Percentiles rank a stretch among this genome's conserved stretches.
Evolutionary conservation across 257 asterid species (phyloP).

Genomic region (Solanum piurae): DNA sequence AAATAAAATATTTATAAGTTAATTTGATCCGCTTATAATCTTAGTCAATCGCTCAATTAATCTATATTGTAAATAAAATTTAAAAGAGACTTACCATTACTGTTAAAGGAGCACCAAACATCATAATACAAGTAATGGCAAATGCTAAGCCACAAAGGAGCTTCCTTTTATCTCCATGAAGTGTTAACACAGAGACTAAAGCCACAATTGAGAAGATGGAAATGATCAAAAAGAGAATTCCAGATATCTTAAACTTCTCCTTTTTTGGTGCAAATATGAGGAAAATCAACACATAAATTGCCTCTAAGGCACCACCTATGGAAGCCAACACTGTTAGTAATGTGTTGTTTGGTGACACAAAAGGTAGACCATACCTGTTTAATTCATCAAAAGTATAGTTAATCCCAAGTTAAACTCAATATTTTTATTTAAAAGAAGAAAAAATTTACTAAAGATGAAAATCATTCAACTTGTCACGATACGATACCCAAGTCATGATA

Average conservation of each 20-base stretch:
- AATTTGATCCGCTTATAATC: background rate
- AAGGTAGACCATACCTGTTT: conserved; percentile 69
- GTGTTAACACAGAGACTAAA: conserved; percentile 33
- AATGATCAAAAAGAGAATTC: conserved; percentile 29
- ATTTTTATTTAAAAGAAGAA: background rate
- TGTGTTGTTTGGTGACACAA: conserved; percentile 48
- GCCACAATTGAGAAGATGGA: conserved; percentile 42
- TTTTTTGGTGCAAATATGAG: conserved; percentile 48
- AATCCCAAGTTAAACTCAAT: background rate
- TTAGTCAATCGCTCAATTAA: background rate
- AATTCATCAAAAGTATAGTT: background rate
- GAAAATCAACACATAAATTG: conserved; percentile 43
- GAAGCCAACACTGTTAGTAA: conserved; percentile 47
- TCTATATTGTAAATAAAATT: background rate
- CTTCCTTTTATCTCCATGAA: conserved; percentile 27
- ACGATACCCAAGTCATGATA: rapidly evolving
- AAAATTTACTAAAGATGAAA: background rate
- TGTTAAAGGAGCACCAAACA: conserved; percentile 80
- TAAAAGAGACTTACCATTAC: conserved; percentile 36
- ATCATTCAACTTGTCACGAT: no score
- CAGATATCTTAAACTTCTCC: conserved; percentile 48
- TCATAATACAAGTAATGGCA: conserved; percentile 45
- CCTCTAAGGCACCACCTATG: conserved; percentile 44
- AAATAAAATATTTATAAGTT: background rate
- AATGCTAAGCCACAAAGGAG: conserved; percentile 55